Conservation (phyloP, 2,329 filamentous ascomycete genomes). For the Beauveria australis region DNA sequence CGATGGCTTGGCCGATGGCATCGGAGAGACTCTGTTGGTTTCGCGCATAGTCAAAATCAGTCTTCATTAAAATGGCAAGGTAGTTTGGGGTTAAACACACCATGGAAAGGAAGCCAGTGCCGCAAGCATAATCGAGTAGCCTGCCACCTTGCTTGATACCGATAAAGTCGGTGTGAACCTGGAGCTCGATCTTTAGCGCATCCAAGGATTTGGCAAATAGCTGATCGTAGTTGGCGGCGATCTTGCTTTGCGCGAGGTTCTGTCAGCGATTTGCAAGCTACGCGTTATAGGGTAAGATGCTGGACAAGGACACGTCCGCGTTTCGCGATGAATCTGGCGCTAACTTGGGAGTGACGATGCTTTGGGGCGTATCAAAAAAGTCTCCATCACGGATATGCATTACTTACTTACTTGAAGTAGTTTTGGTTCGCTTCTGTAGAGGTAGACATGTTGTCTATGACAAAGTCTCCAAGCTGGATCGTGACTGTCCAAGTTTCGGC, state of each 20-base stretch:
- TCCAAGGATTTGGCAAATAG: conserved; percentile 45
- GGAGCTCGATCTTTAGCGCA: conserved; percentile 47
- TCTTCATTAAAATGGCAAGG: too few species aligned
- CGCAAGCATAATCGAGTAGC: conserved; percentile 70
- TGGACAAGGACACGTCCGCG: too few species aligned
- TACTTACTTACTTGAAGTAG: conserved; percentile 33
- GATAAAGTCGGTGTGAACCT: conserved; percentile 49
- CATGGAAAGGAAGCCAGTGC: conserved; percentile 57
- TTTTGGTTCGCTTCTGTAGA: conserved; percentile 28
- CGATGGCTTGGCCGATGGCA: conserved; percentile 46
- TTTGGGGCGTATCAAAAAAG: background rate
- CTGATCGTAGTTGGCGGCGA: conserved; percentile 33
- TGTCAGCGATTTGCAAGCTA: background rate
- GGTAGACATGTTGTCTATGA: conserved; percentile 22
- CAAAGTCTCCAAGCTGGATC: background rate
- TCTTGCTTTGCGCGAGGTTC: conserved; percentile 16
- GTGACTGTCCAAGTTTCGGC: background rate
- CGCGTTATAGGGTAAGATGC: background rate
- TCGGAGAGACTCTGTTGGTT: conserved; percentile 16
- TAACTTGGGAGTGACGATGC: background rate
- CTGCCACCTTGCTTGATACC: conserved; percentile 42
- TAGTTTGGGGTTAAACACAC: conserved; percentile 29
- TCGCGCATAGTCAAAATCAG: too few species aligned
- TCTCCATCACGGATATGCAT: background rate
- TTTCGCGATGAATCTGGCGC: too few species aligned